A percentile compares a stretch with the other conserved stretches of the same genome.
Conservation (phyloP, 768 basidiomycete species). For the Psilocybe tampanensis region DNA sequence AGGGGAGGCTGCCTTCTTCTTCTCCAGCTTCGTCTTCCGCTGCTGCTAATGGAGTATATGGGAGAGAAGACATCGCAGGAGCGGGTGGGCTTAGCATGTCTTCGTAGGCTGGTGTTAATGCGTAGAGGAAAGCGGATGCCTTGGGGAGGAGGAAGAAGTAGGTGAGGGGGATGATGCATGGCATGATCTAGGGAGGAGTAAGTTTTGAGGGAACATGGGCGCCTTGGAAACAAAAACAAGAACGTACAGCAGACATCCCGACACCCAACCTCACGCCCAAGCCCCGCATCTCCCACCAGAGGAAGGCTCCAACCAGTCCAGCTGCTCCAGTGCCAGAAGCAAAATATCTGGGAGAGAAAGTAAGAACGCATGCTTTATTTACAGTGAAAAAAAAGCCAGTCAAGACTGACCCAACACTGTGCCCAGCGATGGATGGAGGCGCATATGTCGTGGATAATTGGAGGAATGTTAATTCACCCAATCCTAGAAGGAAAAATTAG, state of each 20-base stretch:
- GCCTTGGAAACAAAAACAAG: too few relatives aligned
- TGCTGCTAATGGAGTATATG: slow-evolving; percentile 48
- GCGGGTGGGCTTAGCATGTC: slow-evolving; percentile 33
- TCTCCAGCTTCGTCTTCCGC: slow-evolving; percentile 43
- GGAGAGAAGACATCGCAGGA: slow-evolving; percentile 30
- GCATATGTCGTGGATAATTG: slow-evolving; percentile 87
- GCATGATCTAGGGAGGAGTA: slow-evolving; percentile 62
- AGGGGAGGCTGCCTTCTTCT: slow-evolving; percentile 38
- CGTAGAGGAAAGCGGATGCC: slow-evolving; percentile 48
- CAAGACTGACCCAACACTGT: slow-evolving; percentile 81
- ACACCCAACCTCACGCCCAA: slow-evolving; percentile 85
- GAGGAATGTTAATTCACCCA: slow-evolving; percentile 94
- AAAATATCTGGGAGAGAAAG: slow-evolving; percentile 66
- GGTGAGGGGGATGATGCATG: slow-evolving; percentile 75
- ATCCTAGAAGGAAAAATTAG: slow-evolving; percentile 48
- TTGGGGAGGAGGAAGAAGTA: slow-evolving; percentile 80
- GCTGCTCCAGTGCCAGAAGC: slow-evolving; percentile 94
- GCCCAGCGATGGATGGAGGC: slow-evolving; percentile 69
- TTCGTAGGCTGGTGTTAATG: slow-evolving; percentile 39
- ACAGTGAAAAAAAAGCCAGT: too few relatives aligned
- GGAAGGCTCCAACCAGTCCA: slow-evolving; percentile 86
- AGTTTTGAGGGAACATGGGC: neutral
- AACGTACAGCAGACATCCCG: slow-evolving; percentile 76
- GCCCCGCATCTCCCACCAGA: slow-evolving; percentile 93
- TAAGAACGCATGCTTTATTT: neutral